Conservation (phyloP, 805 yeast species). For the Candida ipomoeae region DNA sequence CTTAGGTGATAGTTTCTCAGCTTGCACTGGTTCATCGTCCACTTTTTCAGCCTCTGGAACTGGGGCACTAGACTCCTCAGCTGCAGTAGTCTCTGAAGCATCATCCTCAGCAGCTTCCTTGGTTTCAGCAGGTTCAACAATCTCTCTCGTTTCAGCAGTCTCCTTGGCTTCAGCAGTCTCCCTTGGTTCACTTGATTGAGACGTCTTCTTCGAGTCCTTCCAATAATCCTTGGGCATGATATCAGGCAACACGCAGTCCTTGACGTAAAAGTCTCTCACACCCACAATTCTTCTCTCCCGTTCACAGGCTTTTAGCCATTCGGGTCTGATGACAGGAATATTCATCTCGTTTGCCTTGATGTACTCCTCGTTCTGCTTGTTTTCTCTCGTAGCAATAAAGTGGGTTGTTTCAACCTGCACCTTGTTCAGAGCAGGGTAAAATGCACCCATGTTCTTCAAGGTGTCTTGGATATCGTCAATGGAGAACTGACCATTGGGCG, state of each 20-base stretch:
- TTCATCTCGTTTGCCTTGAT: conserved; percentile 77
- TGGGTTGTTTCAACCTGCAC: conserved; percentile 93
- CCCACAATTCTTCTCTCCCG: conserved; percentile 86
- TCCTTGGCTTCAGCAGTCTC: neutral
- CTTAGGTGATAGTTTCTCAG: neutral
- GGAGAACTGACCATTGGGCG: conserved; percentile 45
- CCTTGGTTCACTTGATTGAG: neutral
- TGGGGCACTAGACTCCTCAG: neutral
- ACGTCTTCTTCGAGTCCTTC: conserved; percentile 12
- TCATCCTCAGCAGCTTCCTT: neutral
- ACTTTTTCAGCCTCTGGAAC: neutral
- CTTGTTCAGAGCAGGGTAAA: conserved; percentile 58
- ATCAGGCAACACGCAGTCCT: conserved; percentile 46
- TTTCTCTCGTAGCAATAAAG: conserved; percentile 64
- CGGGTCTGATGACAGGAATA: conserved; percentile 92
- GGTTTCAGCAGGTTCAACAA: neutral
- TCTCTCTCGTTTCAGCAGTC: neutral
- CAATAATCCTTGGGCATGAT: conserved; percentile 41
- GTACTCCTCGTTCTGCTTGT: conserved; percentile 64
- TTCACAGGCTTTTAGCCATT: conserved; percentile 95
- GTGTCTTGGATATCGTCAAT: conserved; percentile 56
- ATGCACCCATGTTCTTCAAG: conserved; percentile 73
- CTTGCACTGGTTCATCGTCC: neutral
- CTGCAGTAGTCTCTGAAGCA: neutral
- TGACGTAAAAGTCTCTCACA: conserved; percentile 79